phyloP scores from a whole-genome alignment of 495 filamentous ascomycete species.

The Viridothelium virens region DNA sequence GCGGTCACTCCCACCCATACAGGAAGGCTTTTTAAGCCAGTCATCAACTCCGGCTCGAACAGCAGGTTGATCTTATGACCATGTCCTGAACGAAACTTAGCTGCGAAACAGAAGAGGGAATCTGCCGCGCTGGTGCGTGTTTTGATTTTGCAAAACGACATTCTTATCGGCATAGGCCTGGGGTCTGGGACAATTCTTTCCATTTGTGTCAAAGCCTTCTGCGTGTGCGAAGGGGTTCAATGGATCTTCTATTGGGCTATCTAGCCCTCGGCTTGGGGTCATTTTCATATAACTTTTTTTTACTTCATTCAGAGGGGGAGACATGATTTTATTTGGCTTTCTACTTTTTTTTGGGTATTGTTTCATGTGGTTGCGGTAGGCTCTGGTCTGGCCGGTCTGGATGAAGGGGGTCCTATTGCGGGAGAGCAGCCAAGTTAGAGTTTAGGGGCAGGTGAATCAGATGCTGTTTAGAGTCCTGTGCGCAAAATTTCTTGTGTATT shows the following conservation, averaged over 20 bases:
- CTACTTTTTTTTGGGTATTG: background rate
- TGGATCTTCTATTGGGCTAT: background rate
- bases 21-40: background rate
- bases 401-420: background rate
- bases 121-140: conserved; percentile 10
- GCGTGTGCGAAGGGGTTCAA: conserved; percentile 2
- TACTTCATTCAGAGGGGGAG: background rate
- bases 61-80: background rate
- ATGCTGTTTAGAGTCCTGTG: background rate
- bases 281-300: conserved; percentile 3
- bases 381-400: conserved; percentile 11
- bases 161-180: background rate
- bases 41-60: background rate
- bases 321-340: background rate
- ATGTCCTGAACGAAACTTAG: background rate
- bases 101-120: background rate
- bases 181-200: conserved; percentile 7
- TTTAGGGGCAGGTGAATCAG: conserved; percentile 10
- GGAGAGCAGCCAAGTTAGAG: background rate
- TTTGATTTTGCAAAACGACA: background rate
- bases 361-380: background rate
- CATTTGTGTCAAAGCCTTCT: background rate
- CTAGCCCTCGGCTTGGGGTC: background rate
- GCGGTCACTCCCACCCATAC: background rate
- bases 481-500: background rate